Evolutionary conservation across 352 stramenopile genomes (phyloP), one percentile per base, ranked within the genome.

Genomic region (Pelagophyceae sp.): DNA sequence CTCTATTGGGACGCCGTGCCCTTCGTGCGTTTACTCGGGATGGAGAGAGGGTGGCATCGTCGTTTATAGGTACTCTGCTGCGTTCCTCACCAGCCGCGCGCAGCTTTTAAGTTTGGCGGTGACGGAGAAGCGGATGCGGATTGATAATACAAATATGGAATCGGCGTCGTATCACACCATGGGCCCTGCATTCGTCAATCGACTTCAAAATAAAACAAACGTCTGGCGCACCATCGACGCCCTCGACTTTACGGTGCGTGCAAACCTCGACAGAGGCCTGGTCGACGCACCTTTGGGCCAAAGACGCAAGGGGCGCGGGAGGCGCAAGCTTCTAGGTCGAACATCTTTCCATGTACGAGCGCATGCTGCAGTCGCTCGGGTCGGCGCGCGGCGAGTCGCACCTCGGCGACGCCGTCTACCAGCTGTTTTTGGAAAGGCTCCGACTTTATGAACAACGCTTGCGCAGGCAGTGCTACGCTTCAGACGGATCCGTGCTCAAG

Each of bases 221-320:
- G 67, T 74, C 20, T 74, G 67, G 67, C 67, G 67, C 20, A 74
- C 67, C 2, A 37, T 74, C 67, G 67, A 74, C 37, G 67, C 67
- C 0, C n/a, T 74, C 1, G 67, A 74, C 38, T 74, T 33, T 35
- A 32, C 63, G 29, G 63, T 72, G n/a, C n/a, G n/a, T n/a, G n/a
- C n/a, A n/a, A n/a, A n/a, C n/a, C n/a, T n/a, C n/a, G n/a, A n/a
- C n/a, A n/a, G n/a, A n/a, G n/a, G n/a, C n/a, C n/a, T n/a, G n/a
- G n/a, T n/a, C n/a, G n/a, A n/a, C n/a, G n/a, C n/a, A n/a, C n/a
- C n/a, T n/a, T n/a, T n/a, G n/a, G n/a, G n/a, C n/a, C n/a, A n/a
- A n/a, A n/a, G n/a, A n/a, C n/a, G n/a, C n/a, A n/a, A n/a, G n/a
- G n/a, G n/a, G n/a, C n/a, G n/a, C n/a, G n/a, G n/a, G n/a, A n/a